A percentile compares a stretch with the other conserved stretches of the same genome.
phyloP scores from a whole-genome alignment of 2,329 filamentous ascomycete species.

The Didymella arachidicola region DNA sequence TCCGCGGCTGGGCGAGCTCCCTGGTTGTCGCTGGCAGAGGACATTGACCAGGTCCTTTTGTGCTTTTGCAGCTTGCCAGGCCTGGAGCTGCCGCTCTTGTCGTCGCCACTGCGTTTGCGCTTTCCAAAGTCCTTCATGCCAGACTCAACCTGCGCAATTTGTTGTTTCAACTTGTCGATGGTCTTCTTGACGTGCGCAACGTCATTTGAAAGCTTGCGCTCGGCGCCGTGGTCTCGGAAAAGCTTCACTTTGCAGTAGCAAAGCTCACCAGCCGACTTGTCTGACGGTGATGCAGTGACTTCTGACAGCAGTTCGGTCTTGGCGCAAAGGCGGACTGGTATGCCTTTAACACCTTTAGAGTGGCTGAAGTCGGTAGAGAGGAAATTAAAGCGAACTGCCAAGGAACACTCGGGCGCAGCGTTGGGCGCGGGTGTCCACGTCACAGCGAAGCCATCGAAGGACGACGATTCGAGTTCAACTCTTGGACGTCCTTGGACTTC shows the following conservation, averaged over 20 bases:
- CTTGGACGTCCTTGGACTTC: conserved; percentile 57
- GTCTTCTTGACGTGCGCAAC: conserved; percentile 94
- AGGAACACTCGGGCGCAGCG: conserved; percentile 76
- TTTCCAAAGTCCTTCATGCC: conserved; percentile 68
- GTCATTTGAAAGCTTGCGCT: conserved; percentile 93
- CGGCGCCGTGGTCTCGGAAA: conserved; percentile 94
- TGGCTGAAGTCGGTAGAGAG: conserved; percentile 98
- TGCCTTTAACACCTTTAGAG: conserved; percentile 97
- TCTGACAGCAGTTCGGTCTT: conserved; percentile 77
- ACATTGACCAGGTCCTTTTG: conserved; percentile 95
- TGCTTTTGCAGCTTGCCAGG: conserved; percentile 88
- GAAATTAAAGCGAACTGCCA: conserved; percentile 97
- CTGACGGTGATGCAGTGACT: conserved; percentile 56
- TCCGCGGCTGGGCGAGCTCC: conserved; percentile 56
- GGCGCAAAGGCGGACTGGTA: conserved; percentile 89
- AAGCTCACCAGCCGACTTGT: conserved; percentile 68
- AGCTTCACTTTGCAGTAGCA: conserved; percentile 97
- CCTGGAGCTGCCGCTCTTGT: conserved; percentile 57
- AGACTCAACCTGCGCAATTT: conserved; percentile 77
- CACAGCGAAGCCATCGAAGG: conserved; percentile 93
- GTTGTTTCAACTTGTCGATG: conserved; percentile 94
- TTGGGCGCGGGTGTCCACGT: conserved; percentile 79
- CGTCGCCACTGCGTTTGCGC: conserved; percentile 64
- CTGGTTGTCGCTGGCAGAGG: conserved; percentile 65
- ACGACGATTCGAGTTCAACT: conserved; percentile 66